Evolutionary conservation across 1,284 basidiomycete species (phyloP).

Genomic region (Erythrobasidium hasegawianum): DNA sequence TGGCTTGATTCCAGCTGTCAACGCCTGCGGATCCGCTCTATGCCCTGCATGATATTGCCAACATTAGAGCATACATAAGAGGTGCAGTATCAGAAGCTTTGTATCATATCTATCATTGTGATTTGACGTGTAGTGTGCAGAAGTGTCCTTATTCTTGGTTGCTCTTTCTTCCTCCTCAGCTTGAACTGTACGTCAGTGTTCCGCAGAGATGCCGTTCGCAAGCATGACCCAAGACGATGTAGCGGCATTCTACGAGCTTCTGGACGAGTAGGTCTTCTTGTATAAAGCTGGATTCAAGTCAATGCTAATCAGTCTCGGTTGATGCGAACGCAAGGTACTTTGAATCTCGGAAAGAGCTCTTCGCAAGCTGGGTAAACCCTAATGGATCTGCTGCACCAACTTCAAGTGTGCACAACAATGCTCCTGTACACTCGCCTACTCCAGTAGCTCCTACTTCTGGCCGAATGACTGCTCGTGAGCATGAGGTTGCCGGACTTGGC

Average conservation of each 20-base stretch:
- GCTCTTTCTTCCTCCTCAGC: no score
- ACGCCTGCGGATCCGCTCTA: no score
- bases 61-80: no score
- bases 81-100: no score
- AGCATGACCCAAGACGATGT: slow-evolving; percentile 28
- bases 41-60: no score
- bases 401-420: no score
- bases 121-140: no score
- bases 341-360: slow-evolving; percentile 33
- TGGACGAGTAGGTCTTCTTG: slow-evolving; percentile 26
- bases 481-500: neutral
- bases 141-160: no score
- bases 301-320: neutral
- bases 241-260: slow-evolving; percentile 27
- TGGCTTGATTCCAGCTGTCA: no score
- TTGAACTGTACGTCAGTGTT: no score
- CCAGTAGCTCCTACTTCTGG: slow-evolving; percentile 4
- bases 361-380: slow-evolving; percentile 22
- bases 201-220: slow-evolving; percentile 25
- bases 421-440: slow-evolving; percentile 7
- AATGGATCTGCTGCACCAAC: neutral
- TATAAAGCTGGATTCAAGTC: neutral
- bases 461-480: slow-evolving; percentile 30
- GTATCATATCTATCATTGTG: no score
- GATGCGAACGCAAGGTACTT: slow-evolving; percentile 20